These are phyloP conservation scores for Sequoiadendron giganteum DNA, from an alignment of 75 land plant species.

Conservation along the genomic window DNA sequence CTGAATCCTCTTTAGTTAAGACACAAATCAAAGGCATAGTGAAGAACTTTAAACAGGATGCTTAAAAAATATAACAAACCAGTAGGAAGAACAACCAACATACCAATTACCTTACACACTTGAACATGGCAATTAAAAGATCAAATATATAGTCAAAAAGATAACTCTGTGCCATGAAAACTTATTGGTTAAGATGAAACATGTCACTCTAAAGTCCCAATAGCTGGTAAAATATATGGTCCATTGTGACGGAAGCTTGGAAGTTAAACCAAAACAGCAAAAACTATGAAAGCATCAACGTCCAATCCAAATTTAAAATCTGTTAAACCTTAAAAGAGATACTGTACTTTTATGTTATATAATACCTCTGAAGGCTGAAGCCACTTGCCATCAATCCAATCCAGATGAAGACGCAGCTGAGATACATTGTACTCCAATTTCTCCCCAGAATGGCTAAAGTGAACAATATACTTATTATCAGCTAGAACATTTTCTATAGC, in stretches of 20 bases:
- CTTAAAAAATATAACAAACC: no score
- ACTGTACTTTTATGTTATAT: background rate
- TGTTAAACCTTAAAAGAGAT: no score
- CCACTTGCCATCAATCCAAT: conserved; percentile 65
- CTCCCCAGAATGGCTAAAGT: conserved; percentile 33
- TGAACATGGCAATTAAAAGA: background rate
- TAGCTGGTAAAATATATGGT: background rate
- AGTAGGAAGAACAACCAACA: no score
- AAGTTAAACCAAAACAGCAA: background rate
- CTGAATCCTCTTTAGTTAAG: no score
- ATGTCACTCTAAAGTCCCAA: no score
- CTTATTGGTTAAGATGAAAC: no score
- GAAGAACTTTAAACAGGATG: no score
- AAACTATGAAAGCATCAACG: background rate
- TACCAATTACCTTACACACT: no score
- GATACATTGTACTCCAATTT: conserved; percentile 30
- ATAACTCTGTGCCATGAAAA: no score
- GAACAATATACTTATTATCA: conserved; percentile 31
- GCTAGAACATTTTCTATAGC: conserved; percentile 35
- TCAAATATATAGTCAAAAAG: no score
- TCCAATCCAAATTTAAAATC: background rate
- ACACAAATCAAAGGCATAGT: no score
- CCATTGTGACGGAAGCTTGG: background rate
- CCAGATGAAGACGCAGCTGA: conserved; percentile 45
- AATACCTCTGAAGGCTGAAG: conserved; percentile 29